Conservation (phyloP, 768 basidiomycete genomes). For the Kwoniella sp. region DNA sequence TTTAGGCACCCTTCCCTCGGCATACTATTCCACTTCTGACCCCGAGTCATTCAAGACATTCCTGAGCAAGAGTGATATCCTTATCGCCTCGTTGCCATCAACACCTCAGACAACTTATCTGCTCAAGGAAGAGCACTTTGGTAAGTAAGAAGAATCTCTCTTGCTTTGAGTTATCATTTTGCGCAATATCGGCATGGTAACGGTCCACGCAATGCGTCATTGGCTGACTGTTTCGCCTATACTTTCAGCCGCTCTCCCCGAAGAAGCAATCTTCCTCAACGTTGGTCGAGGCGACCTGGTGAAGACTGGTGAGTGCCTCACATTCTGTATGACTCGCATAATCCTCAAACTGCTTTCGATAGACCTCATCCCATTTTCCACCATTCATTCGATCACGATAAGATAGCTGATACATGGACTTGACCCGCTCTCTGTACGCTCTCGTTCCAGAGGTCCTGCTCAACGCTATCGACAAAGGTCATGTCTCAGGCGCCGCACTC, state of each 20-base stretch:
- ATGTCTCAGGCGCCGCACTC: constrained; percentile 43
- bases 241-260: constrained; percentile 36
- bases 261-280: constrained; percentile 55
- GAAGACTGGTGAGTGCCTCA: constrained; percentile 43
- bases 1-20: constrained; percentile 50
- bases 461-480: constrained; percentile 26
- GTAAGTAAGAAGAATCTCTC: constrained; percentile 33
- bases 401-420: too few species aligned
- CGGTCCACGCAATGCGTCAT: neutral
- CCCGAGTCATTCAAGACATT: constrained; percentile 48
- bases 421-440: neutral
- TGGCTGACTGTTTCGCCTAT: neutral
- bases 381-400: too few species aligned
- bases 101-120: constrained; percentile 44
- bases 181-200: too few species aligned
- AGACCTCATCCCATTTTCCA: too few species aligned
- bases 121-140: constrained; percentile 40
- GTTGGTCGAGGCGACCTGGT: constrained; percentile 56
- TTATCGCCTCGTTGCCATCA: constrained; percentile 53
- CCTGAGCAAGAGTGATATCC: constrained; percentile 47
- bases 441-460: constrained; percentile 36
- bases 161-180: neutral
- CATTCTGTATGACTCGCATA: neutral
- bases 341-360: too few species aligned
- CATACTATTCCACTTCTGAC: constrained; percentile 50